These are phyloP conservation scores for Nicotiana obtusifolia DNA, from an alignment of 257 asterid species.

Conservation along the genomic window DNA sequence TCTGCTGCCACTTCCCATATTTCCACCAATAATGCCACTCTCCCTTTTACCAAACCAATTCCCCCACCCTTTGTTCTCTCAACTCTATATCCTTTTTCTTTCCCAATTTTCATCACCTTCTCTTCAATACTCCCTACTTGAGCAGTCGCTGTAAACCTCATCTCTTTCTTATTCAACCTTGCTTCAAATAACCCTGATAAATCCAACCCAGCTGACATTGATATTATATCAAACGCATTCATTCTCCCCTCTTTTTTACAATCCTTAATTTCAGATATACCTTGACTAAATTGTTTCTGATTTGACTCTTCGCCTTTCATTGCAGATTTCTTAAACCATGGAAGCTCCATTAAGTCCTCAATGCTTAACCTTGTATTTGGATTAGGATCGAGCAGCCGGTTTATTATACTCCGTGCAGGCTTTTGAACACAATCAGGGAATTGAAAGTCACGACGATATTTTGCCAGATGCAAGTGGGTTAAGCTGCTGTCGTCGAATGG, in stretches of 20 bases:
- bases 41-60: conserved; percentile 49
- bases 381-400: conserved; percentile 64
- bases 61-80: conserved; percentile 49
- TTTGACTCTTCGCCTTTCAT: background rate
- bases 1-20: conserved; percentile 48
- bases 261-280: conserved; percentile 14
- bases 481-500: conserved; percentile 68
- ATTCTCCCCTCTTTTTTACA: conserved; percentile 21
- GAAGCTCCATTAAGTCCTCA: conserved; percentile 39
- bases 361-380: conserved; percentile 54
- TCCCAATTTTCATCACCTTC: conserved; percentile 42
- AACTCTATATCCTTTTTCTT: conserved; percentile 45
- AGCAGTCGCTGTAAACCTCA: conserved; percentile 48
- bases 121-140: conserved; percentile 52
- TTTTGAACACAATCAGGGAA: conserved; percentile 66
- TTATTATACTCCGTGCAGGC: conserved; percentile 42
- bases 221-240: conserved; percentile 75
- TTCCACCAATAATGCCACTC: conserved; percentile 40
- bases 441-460: conserved; percentile 40
- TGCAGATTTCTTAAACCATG: conserved; percentile 61
- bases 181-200: conserved; percentile 55
- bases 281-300: conserved; percentile 10
- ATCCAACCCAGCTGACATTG: conserved; percentile 67
- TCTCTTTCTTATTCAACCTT: conserved; percentile 40
- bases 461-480: conserved; percentile 59